Base-by-base conservation (phyloP, 768 basidiomycete species). In the Boletus huronensis region DNA sequence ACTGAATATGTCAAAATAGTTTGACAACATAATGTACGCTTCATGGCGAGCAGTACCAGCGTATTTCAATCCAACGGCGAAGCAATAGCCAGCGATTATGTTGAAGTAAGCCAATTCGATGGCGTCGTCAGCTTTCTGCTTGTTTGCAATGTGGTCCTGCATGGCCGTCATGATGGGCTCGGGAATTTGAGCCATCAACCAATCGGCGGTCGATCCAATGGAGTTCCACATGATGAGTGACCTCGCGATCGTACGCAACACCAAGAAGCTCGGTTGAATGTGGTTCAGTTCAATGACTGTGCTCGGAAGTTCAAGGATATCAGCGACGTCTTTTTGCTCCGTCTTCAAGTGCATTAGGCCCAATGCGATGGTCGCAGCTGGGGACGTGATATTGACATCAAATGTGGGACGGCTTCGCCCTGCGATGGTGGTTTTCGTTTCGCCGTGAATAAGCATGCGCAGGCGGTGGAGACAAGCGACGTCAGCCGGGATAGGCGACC, bases 311-410 rank as follows among this genome's bases (percentile, higher is more conserved):
- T 82, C 80, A 21, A 98, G 74, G 36, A 93, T 83, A 53, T 91
- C 89, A 0, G 93, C 93, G 8, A 98, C 82, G 58, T 98, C 96
- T 58, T 80, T 77, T 31, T 93, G 81, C 40, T 84, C 84, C 0
- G 93, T 94, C 55, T 84, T 82, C 46, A 99, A 76, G 70, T 93
- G 98, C 93, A 97, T 97, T 23, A 99, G 70, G 1, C 90, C 94
- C 16, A 99, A 72, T 1, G 92, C 94, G 19, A 96, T 82, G 3
- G 93, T 85, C 2, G 96, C 94, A 3, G 93, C 90, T 0, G 96
- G 90, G 0, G 93, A 93, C 0, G 96, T 97, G 48, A 98, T 77
- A 60, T 90, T 93, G 65, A 90, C 78, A 70, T 98, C 93, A 70
- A 93, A 90, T 0, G 78, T 71, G 3, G 75, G 70, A 17, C 75